Base-by-base conservation (phyloP, 495 filamentous ascomycete species). In the Xylaria palmicola region DNA sequence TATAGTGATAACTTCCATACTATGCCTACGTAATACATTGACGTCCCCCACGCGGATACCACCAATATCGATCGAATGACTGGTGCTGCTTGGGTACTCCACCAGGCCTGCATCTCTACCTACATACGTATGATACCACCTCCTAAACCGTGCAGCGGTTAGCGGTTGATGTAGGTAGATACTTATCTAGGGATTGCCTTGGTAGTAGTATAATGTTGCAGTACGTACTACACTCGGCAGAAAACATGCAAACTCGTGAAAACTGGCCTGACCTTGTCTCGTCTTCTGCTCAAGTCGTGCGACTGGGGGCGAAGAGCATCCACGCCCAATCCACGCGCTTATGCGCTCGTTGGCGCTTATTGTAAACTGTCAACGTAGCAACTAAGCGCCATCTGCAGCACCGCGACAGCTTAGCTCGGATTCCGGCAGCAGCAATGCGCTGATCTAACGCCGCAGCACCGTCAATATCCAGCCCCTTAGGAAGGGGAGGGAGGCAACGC, bases 301-400 rank as follows among this genome's bases (percentile, higher is more conserved):
- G 41, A 13, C 17, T 6, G 36, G 7, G 19, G 29, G 17, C 7
- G n/a, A n/a, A 10, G 13, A 24, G 36, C 4, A 26, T 17, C 51
- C 51, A 51, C 48, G n/a, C 37, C 37, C 37, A 19, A 54, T 20
- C 53, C 13, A 43, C 53, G 53, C 53, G 53, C 53, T 56, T 56
- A 44, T 20, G 53, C 27, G 27, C 39, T 34, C 53, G 7, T n/a
- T 44, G 39, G 53, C 53, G 53, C 39, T 56, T 56, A 43, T 44
- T 43, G 8, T 37, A n/a, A 32, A 12, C 50, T 53, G 48, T 29
- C 17, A 50, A 36, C 51, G 22, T n/a, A 40, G n/a, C 29, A 8
- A 29, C 32, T 44, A 56, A 44, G 53, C 53, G 53, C 53, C n/a
- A 40, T 43, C 39, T 56, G 34, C 36, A 54, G 41, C 8, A 17